These are phyloP conservation scores for Orbilia quercus DNA, from an alignment of 2,329 filamentous ascomycete genomes.

Conservation along the genomic window DNA sequence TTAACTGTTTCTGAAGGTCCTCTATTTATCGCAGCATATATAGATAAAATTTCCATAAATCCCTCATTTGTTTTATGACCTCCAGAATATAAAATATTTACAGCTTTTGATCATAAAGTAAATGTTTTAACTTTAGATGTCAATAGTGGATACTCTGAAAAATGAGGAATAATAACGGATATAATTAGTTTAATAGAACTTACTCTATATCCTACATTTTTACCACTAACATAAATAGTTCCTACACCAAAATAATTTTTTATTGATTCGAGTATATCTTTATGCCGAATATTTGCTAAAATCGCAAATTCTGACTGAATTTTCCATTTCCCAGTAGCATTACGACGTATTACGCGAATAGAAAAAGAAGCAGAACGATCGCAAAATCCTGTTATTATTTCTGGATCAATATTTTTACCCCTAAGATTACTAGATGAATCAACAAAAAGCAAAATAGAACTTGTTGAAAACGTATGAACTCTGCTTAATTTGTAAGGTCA, in stretches of 20 bases:
- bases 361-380: constrained; percentile 15
- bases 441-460: constrained; percentile 7
- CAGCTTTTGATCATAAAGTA: constrained; percentile 10
- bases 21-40: constrained; percentile 17
- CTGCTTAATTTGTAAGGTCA: constrained; percentile 2
- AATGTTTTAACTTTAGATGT: constrained; percentile 9
- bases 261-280: constrained; percentile 9
- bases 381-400: constrained; percentile 9
- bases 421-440: constrained; percentile 6
- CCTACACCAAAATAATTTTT: constrained; percentile 13
- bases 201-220: constrained; percentile 16
- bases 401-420: constrained; percentile 6
- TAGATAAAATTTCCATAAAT: constrained; percentile 20
- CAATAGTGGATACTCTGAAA: constrained; percentile 8
- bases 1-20: constrained; percentile 8
- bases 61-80: constrained; percentile 23
- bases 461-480: constrained; percentile 1
- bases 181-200: constrained; percentile 6
- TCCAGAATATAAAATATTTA: constrained; percentile 1
- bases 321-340: constrained; percentile 1
- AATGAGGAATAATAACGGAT: constrained; percentile 9
- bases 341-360: constrained; percentile 12
- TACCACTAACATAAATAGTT: constrained; percentile 13
- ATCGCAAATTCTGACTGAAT: constrained; percentile 6
- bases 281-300: constrained; percentile 13